phyloP scores from a whole-genome alignment of 2,329 filamentous ascomycete species.

The Ramularia collo-cygni region DNA sequence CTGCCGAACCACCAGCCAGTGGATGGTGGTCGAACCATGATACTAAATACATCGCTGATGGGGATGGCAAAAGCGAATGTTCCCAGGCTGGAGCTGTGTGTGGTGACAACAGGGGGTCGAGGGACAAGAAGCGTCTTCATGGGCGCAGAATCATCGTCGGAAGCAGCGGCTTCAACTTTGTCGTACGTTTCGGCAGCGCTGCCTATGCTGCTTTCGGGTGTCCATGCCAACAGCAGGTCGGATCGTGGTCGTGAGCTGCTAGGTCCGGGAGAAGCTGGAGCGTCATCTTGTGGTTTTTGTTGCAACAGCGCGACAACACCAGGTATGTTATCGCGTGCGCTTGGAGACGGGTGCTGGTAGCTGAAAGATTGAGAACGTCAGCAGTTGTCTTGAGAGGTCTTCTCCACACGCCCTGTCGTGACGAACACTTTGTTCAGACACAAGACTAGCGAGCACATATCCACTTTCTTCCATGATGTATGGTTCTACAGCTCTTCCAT shows the following conservation, averaged over 20 bases:
- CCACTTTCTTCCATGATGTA: no score
- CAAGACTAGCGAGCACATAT: no score
- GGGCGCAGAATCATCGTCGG: constrained; percentile 70
- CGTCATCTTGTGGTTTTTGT: constrained; percentile 57
- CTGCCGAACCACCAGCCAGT: constrained; percentile 98
- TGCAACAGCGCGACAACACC: constrained; percentile 91
- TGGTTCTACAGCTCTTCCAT: no score
- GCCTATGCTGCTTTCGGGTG: constrained; percentile 82
- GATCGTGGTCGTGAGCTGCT: constrained; percentile 37
- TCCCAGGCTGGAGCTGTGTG: constrained; percentile 63
- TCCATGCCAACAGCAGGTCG: constrained; percentile 83
- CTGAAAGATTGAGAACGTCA: no score
- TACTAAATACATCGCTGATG: constrained; percentile 80
- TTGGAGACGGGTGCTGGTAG: constrained; percentile 93
- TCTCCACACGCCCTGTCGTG: no score
- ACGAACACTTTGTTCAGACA: no score
- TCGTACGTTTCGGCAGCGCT: constrained; percentile 78
- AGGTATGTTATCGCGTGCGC: constrained; percentile 88
- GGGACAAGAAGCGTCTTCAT: constrained; percentile 86
- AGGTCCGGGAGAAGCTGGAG: constrained; percentile 8
- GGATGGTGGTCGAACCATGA: constrained; percentile 84
- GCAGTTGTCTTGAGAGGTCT: no score
- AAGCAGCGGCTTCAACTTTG: constrained; percentile 85
- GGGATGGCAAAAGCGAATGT: constrained; percentile 89
- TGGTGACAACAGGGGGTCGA: constrained; percentile 77